phyloP scores from a whole-genome alignment of 108 stramenopile species.

The Nitzschia palea region DNA sequence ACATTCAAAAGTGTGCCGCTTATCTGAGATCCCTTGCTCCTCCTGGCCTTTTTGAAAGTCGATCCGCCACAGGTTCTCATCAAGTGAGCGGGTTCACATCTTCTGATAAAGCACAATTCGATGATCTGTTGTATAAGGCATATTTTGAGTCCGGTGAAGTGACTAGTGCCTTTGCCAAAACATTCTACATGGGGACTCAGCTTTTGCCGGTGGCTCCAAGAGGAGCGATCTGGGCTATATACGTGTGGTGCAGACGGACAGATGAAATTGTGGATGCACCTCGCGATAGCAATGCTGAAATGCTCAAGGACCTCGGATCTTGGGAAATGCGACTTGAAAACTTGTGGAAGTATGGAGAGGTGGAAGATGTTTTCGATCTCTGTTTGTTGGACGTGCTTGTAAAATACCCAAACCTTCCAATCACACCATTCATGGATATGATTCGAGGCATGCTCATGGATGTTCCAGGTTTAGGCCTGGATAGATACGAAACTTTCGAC shows the following conservation, averaged over 20 bases:
- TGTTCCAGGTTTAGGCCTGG: conserved; percentile 89
- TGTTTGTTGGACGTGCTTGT: conserved; percentile 85
- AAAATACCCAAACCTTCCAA: conserved; percentile 85
- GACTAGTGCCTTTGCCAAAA: conserved; percentile 94
- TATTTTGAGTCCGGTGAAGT: conserved; percentile 96
- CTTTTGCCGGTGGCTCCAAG: conserved; percentile 67
- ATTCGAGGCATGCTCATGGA: conserved; percentile 97
- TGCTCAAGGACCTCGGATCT: conserved; percentile 73
- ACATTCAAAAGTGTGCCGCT: conserved; percentile 67
- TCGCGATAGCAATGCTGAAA: conserved; percentile 65
- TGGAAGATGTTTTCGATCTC: conserved; percentile 91
- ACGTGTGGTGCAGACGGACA: conserved; percentile 97
- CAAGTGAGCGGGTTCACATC: conserved; percentile 20
- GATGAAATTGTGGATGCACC: conserved; percentile 98
- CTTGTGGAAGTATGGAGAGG: conserved; percentile 81
- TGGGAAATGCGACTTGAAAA: conserved; percentile 88
- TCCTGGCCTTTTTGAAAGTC: conserved; percentile 47
- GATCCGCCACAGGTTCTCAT: background rate
- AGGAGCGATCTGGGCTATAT: conserved; percentile 93
- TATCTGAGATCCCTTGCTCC: conserved; percentile 69
- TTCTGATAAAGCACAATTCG: conserved; percentile 38
- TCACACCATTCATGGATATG: conserved; percentile 95
- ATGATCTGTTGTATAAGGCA: conserved; percentile 61
- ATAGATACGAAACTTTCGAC: conserved; percentile 91
- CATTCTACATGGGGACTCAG: conserved; percentile 94